A percentile compares a stretch with the other conserved stretches of the same genome.
Conservation (phyloP, 352 stramenopile species). For the Pelagophyceae sp. region DNA sequence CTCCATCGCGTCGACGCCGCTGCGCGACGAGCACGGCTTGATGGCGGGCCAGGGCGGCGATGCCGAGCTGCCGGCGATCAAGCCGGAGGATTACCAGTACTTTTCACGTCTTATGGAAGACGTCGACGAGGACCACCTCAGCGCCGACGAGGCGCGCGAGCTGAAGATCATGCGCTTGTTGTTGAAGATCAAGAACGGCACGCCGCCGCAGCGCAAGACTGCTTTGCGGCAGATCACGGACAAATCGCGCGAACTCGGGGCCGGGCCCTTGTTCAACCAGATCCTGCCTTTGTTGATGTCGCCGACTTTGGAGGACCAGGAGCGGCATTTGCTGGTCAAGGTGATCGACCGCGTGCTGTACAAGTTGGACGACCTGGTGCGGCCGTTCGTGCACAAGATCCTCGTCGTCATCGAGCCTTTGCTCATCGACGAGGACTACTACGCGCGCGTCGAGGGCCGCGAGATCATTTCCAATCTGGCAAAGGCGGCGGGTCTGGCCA, state of each 20-base stretch:
- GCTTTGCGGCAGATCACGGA: conserved; percentile 92
- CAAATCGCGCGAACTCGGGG: conserved; percentile 90
- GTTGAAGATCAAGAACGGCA: conserved; percentile 98
- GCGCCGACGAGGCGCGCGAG: conserved; percentile 83
- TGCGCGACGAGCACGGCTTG: conserved; percentile 59
- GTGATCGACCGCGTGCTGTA: conserved; percentile 98
- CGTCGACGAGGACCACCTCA: conserved; percentile 53
- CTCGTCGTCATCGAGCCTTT: conserved; percentile 97
- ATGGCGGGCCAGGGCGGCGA: conserved; percentile 48
- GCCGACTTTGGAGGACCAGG: conserved; percentile 95
- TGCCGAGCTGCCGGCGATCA: conserved; percentile 88
- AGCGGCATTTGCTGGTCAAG: conserved; percentile 97
- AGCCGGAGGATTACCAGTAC: conserved; percentile 96
- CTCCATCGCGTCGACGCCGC: conserved; percentile 59
- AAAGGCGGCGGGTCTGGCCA: conserved; percentile 93
- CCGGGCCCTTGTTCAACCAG: conserved; percentile 95
- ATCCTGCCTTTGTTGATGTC: conserved; percentile 98
- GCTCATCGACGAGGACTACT: conserved; percentile 99
- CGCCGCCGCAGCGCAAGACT: conserved; percentile 89
- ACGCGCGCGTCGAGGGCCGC: conserved; percentile 92
- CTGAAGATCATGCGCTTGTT: conserved; percentile 94
- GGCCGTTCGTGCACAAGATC: conserved; percentile 98
- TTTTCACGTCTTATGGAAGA: conserved; percentile 90
- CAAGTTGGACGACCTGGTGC: conserved; percentile 95
- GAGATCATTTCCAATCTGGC: conserved; percentile 99